Conservation (phyloP, 768 basidiomycete genomes). For the Rubroboletus pulcherrimus region DNA sequence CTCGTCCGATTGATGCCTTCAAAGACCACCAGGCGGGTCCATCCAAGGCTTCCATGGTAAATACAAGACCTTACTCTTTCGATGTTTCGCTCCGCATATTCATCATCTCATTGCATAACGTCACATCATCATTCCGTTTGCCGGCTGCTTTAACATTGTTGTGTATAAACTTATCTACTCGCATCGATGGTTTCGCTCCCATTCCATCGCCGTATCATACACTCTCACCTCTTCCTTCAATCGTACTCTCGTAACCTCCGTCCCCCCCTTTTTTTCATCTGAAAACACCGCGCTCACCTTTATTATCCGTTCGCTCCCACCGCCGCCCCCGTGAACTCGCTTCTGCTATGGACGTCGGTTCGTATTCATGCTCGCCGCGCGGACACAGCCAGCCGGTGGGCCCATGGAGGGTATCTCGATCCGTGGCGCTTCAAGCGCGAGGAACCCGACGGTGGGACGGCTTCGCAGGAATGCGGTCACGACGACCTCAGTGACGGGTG, state of each 20-base stretch:
- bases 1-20: constrained; percentile 55
- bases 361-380: constrained; percentile 38
- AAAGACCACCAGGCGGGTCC: constrained; percentile 47
- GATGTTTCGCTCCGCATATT: constrained; percentile 23
- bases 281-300: constrained; percentile 38
- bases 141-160: constrained; percentile 12
- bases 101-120: constrained; percentile 27
- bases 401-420: constrained; percentile 57
- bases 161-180: constrained; percentile 17
- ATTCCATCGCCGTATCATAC: constrained; percentile 12
- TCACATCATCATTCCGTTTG: constrained; percentile 13
- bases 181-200: constrained; percentile 11
- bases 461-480: constrained; percentile 58
- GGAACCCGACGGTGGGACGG: constrained; percentile 43
- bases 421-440: constrained; percentile 57
- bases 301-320: constrained; percentile 30
- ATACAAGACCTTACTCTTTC: constrained; percentile 43
- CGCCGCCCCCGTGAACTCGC: constrained; percentile 21
- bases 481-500: constrained; percentile 9
- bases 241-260: constrained; percentile 10
- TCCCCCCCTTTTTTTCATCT: background rate
- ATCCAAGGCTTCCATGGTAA: constrained; percentile 61
- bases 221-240: background rate
- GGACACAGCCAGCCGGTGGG: constrained; percentile 32
- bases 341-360: constrained; percentile 17